Conservation (phyloP, 371 early-diverging fungal genomes). For the Rhizopus arrhizus region DNA sequence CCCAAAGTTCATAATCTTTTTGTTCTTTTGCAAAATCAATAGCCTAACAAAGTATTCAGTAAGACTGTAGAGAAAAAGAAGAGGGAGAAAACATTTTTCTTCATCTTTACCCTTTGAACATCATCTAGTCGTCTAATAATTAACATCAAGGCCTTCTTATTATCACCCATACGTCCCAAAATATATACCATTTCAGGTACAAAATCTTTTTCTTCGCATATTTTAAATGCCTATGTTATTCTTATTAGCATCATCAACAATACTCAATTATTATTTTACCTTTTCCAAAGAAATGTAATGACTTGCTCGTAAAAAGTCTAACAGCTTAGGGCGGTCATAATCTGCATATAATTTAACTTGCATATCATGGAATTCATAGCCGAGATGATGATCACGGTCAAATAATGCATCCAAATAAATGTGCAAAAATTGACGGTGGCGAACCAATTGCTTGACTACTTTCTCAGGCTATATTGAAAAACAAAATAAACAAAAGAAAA, state of each 20-base stretch:
- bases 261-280: conserved; percentile 28
- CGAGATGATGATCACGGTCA: conserved; percentile 71
- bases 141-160: conserved; percentile 86
- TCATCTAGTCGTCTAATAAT: conserved; percentile 89
- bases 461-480: conserved; percentile 48
- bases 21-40: conserved; percentile 97
- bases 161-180: conserved; percentile 96
- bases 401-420: conserved; percentile 90
- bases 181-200: conserved; percentile 95
- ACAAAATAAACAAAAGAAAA: background rate
- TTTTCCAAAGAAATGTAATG: conserved; percentile 77
- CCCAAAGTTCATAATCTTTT: conserved; percentile 94
- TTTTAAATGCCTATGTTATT: conserved; percentile 68
- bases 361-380: conserved; percentile 77
- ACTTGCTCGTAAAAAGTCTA: conserved; percentile 83
- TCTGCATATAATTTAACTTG: conserved; percentile 95
- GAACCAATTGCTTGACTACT: conserved; percentile 69
- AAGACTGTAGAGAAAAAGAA: no score
- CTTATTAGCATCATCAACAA: background rate
- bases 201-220: conserved; percentile 83
- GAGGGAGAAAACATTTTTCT: background rate
- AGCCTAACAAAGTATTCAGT: conserved; percentile 57
- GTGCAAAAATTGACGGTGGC: conserved; percentile 66
- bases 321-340: conserved; percentile 73
- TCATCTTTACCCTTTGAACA: conserved; percentile 73